phyloP scores from a whole-genome alignment of 2,329 filamentous ascomycete genomes.

The Arthrobotrys entomopaga region DNA sequence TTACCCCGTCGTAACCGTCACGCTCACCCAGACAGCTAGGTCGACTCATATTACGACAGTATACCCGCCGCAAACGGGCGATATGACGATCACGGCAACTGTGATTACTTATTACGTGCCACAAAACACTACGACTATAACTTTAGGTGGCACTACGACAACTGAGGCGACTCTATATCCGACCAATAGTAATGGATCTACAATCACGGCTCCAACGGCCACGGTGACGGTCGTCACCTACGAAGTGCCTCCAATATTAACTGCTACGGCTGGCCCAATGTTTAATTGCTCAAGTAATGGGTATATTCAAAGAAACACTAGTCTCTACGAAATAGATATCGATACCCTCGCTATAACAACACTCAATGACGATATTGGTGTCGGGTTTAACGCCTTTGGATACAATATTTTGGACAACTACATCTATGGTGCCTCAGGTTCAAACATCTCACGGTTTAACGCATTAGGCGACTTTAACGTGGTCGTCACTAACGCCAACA shows the following conservation, averaged over 20 bases:
- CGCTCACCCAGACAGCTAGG: no score
- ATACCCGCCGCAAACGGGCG: no score
- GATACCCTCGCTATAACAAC: not conserved
- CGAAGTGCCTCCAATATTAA: not conserved
- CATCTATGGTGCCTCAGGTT: not conserved
- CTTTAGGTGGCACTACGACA: not conserved
- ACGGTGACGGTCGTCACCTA: conserved; percentile 5
- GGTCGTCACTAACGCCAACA: no score
- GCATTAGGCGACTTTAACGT: no score
- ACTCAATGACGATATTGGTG: not conserved
- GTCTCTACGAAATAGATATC: not conserved
- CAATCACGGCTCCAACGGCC: no score
- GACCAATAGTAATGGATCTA: not conserved
- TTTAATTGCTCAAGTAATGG: conserved; percentile 16
- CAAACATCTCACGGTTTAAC: no score
- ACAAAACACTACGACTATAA: conserved; percentile 1
- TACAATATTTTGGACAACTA: not conserved
- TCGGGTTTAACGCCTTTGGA: not conserved
- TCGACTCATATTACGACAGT: no score
- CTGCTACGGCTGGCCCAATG: not conserved
- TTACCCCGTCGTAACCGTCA: no score
- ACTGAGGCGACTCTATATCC: not conserved
- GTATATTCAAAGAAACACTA: not conserved
- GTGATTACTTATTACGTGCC: not conserved
- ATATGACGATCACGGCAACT: no score